These are phyloP conservation scores for Penicillium fimorum DNA, from an alignment of 495 filamentous ascomycete species.

Conservation along the genomic window DNA sequence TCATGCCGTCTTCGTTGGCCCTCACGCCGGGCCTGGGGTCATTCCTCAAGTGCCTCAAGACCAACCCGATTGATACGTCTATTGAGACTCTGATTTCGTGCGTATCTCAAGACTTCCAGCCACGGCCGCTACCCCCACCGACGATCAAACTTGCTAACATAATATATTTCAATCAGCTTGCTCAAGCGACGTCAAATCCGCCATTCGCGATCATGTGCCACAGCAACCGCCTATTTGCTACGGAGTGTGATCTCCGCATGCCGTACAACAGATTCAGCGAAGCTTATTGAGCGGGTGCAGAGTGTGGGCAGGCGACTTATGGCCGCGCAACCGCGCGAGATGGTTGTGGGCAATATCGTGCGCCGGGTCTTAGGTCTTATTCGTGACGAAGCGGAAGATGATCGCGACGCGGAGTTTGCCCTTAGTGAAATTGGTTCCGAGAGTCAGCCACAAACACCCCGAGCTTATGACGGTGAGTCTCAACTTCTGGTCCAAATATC, in stretches of 20 bases:
- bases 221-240: conserved; percentile 85
- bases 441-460: conserved; percentile 51
- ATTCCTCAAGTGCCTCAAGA: conserved; percentile 74
- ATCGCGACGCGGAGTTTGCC: conserved; percentile 64
- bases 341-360: conserved; percentile 91
- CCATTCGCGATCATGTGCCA: conserved; percentile 81
- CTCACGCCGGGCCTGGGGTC: conserved; percentile 68
- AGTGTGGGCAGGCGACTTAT: conserved; percentile 70
- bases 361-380: conserved; percentile 86
- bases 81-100: conserved; percentile 81
- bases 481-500: conserved; percentile 15
- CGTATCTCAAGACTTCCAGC: conserved; percentile 25
- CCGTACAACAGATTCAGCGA: conserved; percentile 65
- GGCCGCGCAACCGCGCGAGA: conserved; percentile 80
- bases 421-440: conserved; percentile 51
- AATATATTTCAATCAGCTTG: conserved; percentile 51
- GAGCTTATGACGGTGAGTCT: conserved; percentile 37
- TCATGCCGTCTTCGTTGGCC: conserved; percentile 51
- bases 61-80: conserved; percentile 69
- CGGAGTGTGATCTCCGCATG: conserved; percentile 73
- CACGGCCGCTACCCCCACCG: not conserved
- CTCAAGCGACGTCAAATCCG: conserved; percentile 87
- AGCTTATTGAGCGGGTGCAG: conserved; percentile 75
- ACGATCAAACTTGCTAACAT: conserved; percentile 18
- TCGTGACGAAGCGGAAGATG: conserved; percentile 83